These are phyloP conservation scores for Oryza glaberrima DNA, from an alignment of 176 grass and related monocot genomes.

Conservation along the genomic window DNA sequence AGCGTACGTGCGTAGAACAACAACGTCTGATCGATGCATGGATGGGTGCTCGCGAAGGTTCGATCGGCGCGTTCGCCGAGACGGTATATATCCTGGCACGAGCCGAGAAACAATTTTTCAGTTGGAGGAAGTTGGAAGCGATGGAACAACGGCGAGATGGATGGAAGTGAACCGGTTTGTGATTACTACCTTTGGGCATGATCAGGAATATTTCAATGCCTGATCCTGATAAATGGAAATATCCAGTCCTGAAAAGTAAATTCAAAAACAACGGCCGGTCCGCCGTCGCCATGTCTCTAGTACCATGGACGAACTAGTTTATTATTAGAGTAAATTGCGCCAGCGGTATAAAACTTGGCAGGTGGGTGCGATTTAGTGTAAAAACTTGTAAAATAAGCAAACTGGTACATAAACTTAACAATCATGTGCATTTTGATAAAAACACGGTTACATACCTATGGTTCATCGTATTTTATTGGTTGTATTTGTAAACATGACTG, in stretches of 20 bases:
- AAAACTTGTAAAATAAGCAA: too few relatives aligned
- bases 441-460: too few relatives aligned
- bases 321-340: neutral
- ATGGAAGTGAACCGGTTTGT: neutral
- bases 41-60: neutral
- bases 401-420: too few relatives aligned
- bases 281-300: neutral
- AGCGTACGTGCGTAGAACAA: too few relatives aligned
- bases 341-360: too few relatives aligned
- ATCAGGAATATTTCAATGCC: neutral
- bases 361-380: too few relatives aligned
- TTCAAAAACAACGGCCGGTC: neutral
- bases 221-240: neutral
- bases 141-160: neutral
- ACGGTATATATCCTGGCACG: neutral
- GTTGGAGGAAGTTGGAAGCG: conserved; percentile 8
- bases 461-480: too few relatives aligned
- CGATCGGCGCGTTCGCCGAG: neutral
- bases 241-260: neutral
- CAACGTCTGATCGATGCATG: neutral
- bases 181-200: neutral
- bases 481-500: too few relatives aligned
- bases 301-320: neutral
- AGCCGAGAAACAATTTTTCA: too few relatives aligned
- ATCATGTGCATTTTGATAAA: too few relatives aligned